Conservation (phyloP, 176 grass and related monocot genomes). For the Pontederia crassipes region DNA sequence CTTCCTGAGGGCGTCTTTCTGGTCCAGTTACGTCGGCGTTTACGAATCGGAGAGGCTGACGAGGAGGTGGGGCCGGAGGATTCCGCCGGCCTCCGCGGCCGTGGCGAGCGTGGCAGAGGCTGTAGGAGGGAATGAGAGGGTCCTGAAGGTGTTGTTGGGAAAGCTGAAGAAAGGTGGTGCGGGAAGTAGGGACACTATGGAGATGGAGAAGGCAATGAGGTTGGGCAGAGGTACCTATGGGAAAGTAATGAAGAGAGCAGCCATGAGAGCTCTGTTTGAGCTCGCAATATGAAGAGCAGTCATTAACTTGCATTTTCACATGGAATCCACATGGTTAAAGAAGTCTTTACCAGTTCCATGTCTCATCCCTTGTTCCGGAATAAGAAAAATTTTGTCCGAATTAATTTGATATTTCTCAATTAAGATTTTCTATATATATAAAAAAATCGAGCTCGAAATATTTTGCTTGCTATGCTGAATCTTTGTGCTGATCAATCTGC, state of each 20-base stretch:
- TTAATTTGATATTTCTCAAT: too few species aligned
- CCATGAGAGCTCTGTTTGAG: slow-evolving; percentile 55
- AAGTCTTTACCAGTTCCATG: too few species aligned
- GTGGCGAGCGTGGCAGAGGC: slow-evolving; percentile 35
- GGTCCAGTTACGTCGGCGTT: slow-evolving; percentile 36
- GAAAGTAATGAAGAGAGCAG: slow-evolving; percentile 71
- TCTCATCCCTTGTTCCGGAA: too few species aligned
- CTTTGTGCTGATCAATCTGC: too few species aligned
- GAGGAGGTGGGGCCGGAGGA: slow-evolving; percentile 49
- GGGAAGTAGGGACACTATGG: slow-evolving; percentile 13
- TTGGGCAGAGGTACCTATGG: slow-evolving; percentile 70
- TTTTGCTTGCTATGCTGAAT: too few species aligned
- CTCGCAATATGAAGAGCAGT: slow-evolving; percentile 4
- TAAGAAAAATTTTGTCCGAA: too few species aligned
- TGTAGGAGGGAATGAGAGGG: slow-evolving; percentile 42
- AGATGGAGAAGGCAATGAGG: slow-evolving; percentile 73
- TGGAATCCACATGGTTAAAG: too few species aligned
- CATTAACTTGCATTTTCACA: too few species aligned
- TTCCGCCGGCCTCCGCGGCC: slow-evolving; percentile 27
- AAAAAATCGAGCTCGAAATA: too few species aligned
- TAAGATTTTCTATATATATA: too few species aligned
- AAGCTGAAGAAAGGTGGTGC: slow-evolving; percentile 31
- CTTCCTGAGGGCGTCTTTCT: slow-evolving; percentile 68
- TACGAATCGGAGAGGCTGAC: slow-evolving; percentile 47
- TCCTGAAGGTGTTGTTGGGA: slow-evolving; percentile 44